Base-by-base conservation (phyloP, 495 filamentous ascomycete genomes). In the Xylaria longipes region DNA sequence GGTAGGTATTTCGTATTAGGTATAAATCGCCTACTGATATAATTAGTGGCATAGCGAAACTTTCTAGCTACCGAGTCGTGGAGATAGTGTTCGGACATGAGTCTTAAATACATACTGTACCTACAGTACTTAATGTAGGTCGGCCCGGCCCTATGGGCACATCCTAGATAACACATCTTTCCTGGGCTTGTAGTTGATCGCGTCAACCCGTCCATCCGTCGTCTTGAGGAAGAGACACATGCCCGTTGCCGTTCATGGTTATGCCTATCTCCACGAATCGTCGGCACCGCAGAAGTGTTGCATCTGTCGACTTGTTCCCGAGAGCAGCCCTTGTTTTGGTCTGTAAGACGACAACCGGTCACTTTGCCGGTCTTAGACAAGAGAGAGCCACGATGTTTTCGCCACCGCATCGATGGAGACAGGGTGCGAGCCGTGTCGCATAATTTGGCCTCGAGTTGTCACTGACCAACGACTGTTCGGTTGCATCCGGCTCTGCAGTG, bases 361-460 rank as follows among this genome's bases (percentile, higher is more conserved):
- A 15, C 6, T 45, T 48, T 35, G 48, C 25, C 39, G 3, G 56
- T 60, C 54, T 43, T 14, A 27, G 67, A 37, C 52, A 25, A 69
- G 27, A 17, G 50, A 61, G 17, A 37, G 43, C 58, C 68, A 52
- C 45, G 45, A 46, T 29, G 31, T 41, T 70, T 43, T 48, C 33
- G 6, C 31, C 20, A 43, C 29, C 54, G 39, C 39, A 33, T 61
- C 20, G 29, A 50, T 39, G 41, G 22, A 27, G 7, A 11, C 37
- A 43, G 9, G 46, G 27, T 54, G 46, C 35, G 25, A 57, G 67
- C 39, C 25, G 20, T 52, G 9, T 61, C 67, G 56, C 56, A 45
- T 69, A 48, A 48, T 60, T 25, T 43, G 22, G 35, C 65, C 65
- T 37, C 45, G 63, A 66, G n/a, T 1, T 45, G 27, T 39, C 45